phyloP scores from a whole-genome alignment of 1,284 basidiomycete species.

The Uromyces viciae-fabae region DNA sequence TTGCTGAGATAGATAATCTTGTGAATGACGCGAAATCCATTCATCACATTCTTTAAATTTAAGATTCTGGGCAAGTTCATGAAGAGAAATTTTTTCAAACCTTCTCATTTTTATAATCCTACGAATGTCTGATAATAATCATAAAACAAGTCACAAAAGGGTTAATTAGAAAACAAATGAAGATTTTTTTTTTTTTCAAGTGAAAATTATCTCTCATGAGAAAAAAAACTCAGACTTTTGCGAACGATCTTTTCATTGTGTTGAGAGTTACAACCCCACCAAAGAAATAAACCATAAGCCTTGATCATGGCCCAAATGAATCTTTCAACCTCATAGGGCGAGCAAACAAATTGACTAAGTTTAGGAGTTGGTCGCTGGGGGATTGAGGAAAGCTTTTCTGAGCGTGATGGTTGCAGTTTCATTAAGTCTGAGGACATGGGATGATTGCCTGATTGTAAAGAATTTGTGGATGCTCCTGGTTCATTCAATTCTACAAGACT shows the following conservation, averaged over 20 bases:
- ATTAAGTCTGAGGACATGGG: not conserved
- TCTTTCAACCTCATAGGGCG: constrained; percentile 19
- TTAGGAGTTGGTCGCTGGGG: constrained; percentile 18
- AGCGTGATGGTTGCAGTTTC: not conserved
- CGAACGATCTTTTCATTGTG: constrained; percentile 30
- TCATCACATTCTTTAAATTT: constrained; percentile 75
- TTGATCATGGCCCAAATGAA: constrained; percentile 27
- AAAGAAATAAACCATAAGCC: constrained; percentile 22
- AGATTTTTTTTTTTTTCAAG: not conserved
- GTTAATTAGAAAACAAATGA: too few relatives aligned
- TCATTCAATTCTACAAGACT: constrained; percentile 30
- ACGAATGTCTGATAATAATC: constrained; percentile 63
- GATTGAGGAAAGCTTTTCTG: not conserved
- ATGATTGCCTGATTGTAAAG: not conserved
- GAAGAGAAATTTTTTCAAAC: constrained; percentile 76
- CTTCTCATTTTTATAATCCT: constrained; percentile 69
- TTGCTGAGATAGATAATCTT: constrained; percentile 56
- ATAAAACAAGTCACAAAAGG: not conserved
- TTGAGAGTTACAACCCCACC: constrained; percentile 27
- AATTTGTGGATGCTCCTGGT: constrained; percentile 5
- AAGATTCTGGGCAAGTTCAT: constrained; percentile 73
- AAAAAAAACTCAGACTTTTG: constrained; percentile 21
- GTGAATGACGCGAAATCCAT: constrained; percentile 61
- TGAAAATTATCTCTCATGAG: not conserved
- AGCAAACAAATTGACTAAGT: constrained; percentile 32